Evolutionary conservation across 2,329 filamentous ascomycete species (phyloP).

Genomic region (Aspergillus sp.): DNA sequence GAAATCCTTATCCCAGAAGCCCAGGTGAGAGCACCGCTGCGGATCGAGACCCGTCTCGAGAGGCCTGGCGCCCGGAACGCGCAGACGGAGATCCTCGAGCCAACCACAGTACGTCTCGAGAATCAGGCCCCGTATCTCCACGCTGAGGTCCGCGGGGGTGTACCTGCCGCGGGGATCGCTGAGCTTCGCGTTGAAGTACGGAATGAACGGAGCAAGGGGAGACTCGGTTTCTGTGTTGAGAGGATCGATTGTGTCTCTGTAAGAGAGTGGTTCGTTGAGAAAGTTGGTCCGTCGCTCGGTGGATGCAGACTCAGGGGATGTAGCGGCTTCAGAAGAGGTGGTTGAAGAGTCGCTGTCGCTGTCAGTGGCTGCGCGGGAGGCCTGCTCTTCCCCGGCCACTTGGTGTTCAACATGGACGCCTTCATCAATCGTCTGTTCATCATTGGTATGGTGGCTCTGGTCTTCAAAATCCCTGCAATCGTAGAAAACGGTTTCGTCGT

Average conservation of each 20-base stretch:
- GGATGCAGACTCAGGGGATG: slow-evolving; percentile 7
- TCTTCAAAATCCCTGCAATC: no score
- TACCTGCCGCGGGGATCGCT: slow-evolving; percentile 20
- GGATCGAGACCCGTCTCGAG: neutral
- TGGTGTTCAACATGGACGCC: no score
- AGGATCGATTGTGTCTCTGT: neutral
- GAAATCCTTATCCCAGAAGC: slow-evolving; percentile 27
- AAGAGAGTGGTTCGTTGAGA: slow-evolving; percentile 1
- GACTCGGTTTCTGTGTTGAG: neutral
- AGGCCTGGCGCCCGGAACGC: slow-evolving; percentile 14
- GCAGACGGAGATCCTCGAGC: slow-evolving; percentile 21
- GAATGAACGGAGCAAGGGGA: slow-evolving; percentile 18
- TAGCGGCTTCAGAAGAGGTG: neutral
- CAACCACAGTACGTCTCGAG: slow-evolving; percentile 28
- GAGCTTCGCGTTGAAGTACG: slow-evolving; percentile 27
- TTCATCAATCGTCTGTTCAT: no score
- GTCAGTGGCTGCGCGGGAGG: no score
- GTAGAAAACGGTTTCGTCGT: neutral
- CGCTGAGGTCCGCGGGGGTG: slow-evolving; percentile 21
- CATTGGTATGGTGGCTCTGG: no score
- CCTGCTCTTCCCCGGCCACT: no score
- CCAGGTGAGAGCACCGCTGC: slow-evolving; percentile 24
- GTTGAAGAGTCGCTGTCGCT: no score
- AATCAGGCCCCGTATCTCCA: slow-evolving; percentile 28
- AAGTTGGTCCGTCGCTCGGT: neutral